phyloP scores from a whole-genome alignment of 352 stramenopile species.

The Peronospora destructor region DNA sequence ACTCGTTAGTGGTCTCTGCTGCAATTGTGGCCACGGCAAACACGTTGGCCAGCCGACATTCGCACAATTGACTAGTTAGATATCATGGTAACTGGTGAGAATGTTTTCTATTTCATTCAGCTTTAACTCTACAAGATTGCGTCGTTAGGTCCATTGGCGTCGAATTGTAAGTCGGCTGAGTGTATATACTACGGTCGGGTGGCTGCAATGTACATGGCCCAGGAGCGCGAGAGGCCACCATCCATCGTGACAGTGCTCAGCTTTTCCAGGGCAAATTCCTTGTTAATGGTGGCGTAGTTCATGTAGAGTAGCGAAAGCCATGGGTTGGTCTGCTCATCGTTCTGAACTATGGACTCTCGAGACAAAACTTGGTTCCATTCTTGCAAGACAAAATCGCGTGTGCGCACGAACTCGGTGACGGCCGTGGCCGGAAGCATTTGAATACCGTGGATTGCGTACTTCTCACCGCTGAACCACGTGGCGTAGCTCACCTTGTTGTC shows the following conservation, averaged over 20 bases:
- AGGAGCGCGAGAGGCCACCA: constrained; percentile 64
- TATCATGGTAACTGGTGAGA: too few species aligned
- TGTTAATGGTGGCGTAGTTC: constrained; percentile 72
- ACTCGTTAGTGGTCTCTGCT: too few species aligned
- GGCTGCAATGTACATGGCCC: constrained; percentile 71
- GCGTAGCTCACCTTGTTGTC: constrained; percentile 74
- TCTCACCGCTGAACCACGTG: constrained; percentile 66
- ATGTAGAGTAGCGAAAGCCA: constrained; percentile 75
- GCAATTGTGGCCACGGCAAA: too few species aligned
- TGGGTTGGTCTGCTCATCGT: constrained; percentile 40
- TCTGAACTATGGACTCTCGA: constrained; percentile 31
- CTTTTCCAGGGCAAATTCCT: constrained; percentile 38
- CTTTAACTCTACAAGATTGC: constrained; percentile 12
- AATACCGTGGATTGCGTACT: constrained; percentile 71
- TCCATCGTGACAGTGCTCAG: constrained; percentile 58
- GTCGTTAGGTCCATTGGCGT: constrained; percentile 1
- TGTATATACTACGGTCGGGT: constrained; percentile 23
- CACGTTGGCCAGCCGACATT: too few species aligned
- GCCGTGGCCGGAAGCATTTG: constrained; percentile 70
- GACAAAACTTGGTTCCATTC: constrained; percentile 47
- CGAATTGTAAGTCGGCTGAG: constrained; percentile 13
- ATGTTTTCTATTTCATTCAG: constrained; percentile 18
- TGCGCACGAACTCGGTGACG: constrained; percentile 50
- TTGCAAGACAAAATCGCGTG: constrained; percentile 41
- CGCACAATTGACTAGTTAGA: neutral